Evolutionary conservation across 768 basidiomycete species (phyloP), one percentile per base, ranked within the genome.

Genomic region (Lentinula lateritia): DNA sequence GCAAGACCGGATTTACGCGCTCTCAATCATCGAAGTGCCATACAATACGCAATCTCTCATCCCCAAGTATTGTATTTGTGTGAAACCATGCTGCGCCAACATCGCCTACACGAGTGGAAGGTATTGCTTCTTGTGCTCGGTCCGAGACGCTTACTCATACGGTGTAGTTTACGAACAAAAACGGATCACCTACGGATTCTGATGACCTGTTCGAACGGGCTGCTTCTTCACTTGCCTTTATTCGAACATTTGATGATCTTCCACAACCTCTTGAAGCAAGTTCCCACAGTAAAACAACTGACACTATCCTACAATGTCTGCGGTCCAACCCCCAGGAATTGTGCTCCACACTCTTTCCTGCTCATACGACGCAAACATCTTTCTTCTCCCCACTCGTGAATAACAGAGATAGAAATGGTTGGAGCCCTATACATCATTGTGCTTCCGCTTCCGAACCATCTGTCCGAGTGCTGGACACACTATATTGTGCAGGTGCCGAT

Each of bases 401-500:
- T 74, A 69, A 79, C 61, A 83, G 84, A 35, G 89, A 92, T 68
- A 66, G 76, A 6, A 78, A 81, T 54, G 90, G 89, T 53, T 90
- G 90, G 88, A 85, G 86, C 64, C 78, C 85, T 59, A 79, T 92
- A 54, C 90, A 92, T 66, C 78, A 91, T 66, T 89, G 87, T 68
- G 84, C 80, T 60, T 79, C 83, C 61, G 76, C 77, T 54, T 72
- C 75, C 57, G 72, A 74, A 23, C 89, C 87, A 3, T 87, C 83
- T 12, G 73, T 83, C 46, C 80, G 85, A 59, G 76, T 87, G 58
- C 76, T 92, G 62, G 89, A 92, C 64, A 80, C 84, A 28, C 76
- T 92, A 42, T 91, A 89, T 66, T 85, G 82, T 62, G 90, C 89
- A 38, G 90, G 90, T 50, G 88, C 89, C 20, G 90, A 92, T 66